Evolutionary conservation across 306 rosid genomes (phyloP).

Genomic region (Malus sieversii): DNA sequence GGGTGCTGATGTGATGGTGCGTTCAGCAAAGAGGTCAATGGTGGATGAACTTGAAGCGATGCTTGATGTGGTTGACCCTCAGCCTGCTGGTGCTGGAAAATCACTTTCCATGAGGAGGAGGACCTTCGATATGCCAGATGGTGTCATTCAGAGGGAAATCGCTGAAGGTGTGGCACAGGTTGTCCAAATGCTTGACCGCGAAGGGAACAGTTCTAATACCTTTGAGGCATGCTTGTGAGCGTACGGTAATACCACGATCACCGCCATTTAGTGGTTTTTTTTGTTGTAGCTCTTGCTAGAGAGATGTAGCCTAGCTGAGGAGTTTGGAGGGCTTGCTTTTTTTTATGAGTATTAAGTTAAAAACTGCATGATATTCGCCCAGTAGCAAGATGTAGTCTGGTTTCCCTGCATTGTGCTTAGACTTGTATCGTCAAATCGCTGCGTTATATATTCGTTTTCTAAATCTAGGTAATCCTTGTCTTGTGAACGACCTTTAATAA

Average conservation of each 20-base stretch:
- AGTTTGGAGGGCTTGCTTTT: conserved; percentile 18
- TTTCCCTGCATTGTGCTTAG: neutral
- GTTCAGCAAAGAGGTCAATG: conserved; percentile 74
- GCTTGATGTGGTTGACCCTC: conserved; percentile 85
- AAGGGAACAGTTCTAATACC: conserved; percentile 42
- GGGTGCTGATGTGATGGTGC: conserved; percentile 72
- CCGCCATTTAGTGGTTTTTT: conserved; percentile 1
- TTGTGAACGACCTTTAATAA: neutral
- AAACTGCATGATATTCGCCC: conserved; percentile 7
- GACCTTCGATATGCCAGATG: conserved; percentile 79
- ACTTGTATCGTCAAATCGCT: neutral
- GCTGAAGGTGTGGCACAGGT: conserved; percentile 84
- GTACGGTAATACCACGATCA: neutral
- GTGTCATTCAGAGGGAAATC: conserved; percentile 62
- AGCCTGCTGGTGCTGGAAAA: conserved; percentile 51
- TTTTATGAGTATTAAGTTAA: conserved; percentile 8
- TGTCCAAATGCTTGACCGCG: conserved; percentile 63
- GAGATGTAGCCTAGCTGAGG: conserved; percentile 22
- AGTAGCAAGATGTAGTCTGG: neutral
- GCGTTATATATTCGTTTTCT: neutral
- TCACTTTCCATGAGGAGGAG: conserved; percentile 69
- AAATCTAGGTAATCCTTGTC: neutral
- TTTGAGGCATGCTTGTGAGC: conserved; percentile 34
- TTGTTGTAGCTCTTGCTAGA: conserved; percentile 26
- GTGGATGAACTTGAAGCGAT: conserved; percentile 89